Conservation (phyloP, 1,284 basidiomycete genomes). For the Malassezia arunalokei region DNA sequence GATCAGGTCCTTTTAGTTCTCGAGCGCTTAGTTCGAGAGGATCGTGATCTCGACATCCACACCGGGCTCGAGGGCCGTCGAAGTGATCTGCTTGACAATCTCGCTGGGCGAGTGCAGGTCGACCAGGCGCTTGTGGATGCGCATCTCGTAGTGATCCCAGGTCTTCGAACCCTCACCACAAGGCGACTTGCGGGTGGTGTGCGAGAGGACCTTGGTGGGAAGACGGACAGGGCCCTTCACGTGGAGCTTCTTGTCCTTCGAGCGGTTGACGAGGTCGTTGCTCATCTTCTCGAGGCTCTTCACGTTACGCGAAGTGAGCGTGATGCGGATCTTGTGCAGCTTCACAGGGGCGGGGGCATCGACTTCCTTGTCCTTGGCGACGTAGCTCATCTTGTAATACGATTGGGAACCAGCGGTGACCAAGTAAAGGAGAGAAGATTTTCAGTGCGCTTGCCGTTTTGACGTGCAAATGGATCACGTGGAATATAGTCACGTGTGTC, state of each 20-base stretch:
- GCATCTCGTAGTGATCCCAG: conserved; percentile 99
- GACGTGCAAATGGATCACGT: no score
- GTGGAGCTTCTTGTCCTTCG: conserved; percentile 98
- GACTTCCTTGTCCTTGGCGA: conserved; percentile 92
- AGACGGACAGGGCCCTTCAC: conserved; percentile 99
- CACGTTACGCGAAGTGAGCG: conserved; percentile 93
- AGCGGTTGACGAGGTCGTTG: conserved; percentile 87
- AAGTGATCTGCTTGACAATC: conserved; percentile 99
- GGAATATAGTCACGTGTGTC: no score
- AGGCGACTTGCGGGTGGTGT: conserved; percentile 69
- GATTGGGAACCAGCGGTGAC: conserved; percentile 50
- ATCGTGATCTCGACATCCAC: conserved; percentile 99
- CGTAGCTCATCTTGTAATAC: conserved; percentile 80
- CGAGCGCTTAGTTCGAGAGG: conserved; percentile 50
- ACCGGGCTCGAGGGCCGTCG: conserved; percentile 95
- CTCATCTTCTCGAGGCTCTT: conserved; percentile 94
- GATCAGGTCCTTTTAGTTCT: not conserved
- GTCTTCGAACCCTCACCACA: conserved; percentile 98
- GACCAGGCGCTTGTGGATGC: conserved; percentile 98
- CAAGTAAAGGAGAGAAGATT: conserved; percentile 20
- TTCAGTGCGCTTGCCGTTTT: no score
- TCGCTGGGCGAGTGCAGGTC: conserved; percentile 97
- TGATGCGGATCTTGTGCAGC: conserved; percentile 99
- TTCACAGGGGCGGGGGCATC: conserved; percentile 64
- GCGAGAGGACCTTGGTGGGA: conserved; percentile 94